Conservation (phyloP, 768 basidiomycete species). For the Nidula microcarpa region DNA sequence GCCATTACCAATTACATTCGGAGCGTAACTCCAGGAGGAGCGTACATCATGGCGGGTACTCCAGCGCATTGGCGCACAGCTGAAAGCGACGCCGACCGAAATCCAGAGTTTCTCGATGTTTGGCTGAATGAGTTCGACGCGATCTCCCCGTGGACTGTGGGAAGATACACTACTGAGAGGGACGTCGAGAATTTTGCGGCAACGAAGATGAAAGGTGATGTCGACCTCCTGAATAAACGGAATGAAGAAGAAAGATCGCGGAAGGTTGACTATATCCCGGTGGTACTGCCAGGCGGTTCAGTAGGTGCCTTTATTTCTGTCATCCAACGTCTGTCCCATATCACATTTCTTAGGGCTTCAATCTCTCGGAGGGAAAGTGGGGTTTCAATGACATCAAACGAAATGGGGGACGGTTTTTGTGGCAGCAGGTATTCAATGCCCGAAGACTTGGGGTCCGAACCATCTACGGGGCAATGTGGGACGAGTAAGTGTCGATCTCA, state of each 20-base stretch:
- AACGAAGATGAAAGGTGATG: slow-evolving; percentile 60
- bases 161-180: slow-evolving; percentile 56
- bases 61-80: slow-evolving; percentile 77
- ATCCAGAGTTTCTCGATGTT: slow-evolving; percentile 61
- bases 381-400: slow-evolving; percentile 68
- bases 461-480: slow-evolving; percentile 88
- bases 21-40: slow-evolving; percentile 64
- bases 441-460: slow-evolving; percentile 55
- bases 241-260: slow-evolving; percentile 37
- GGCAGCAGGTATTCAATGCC: slow-evolving; percentile 75
- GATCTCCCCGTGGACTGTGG: slow-evolving; percentile 82
- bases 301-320: slow-evolving; percentile 39
- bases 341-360: slow-evolving; percentile 50
- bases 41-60: slow-evolving; percentile 67
- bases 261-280: slow-evolving; percentile 80
- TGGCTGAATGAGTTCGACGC: slow-evolving; percentile 81
- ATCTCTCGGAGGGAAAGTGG: slow-evolving; percentile 70
- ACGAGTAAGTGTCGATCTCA: slow-evolving; percentile 48
- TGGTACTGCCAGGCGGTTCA: slow-evolving; percentile 78
- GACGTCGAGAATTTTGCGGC: slow-evolving; percentile 64
- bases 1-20: slow-evolving; percentile 56
- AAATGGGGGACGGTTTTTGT: slow-evolving; percentile 73
- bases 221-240: slow-evolving; percentile 51
- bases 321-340: not conserved
- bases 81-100: slow-evolving; percentile 63